Conservation (phyloP, 2,329 filamentous ascomycete species). For the Parafenestella ontariensis region DNA sequence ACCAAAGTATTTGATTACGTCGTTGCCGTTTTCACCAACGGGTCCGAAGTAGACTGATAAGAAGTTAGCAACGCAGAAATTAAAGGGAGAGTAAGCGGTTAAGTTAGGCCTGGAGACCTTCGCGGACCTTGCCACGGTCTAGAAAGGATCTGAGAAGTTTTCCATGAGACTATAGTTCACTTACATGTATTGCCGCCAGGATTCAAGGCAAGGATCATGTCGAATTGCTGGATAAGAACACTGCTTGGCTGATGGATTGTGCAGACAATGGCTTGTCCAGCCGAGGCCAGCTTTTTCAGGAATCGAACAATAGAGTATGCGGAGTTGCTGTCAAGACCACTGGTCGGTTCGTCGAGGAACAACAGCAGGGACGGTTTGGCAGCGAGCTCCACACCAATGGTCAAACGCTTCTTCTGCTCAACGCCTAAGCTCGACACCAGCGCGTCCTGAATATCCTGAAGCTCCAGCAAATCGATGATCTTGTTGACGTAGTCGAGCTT, state of each 20-base stretch:
- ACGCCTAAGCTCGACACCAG: conserved; percentile 70
- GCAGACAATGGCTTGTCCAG: conserved; percentile 75
- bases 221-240: conserved; percentile 74
- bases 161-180: neutral
- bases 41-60: conserved; percentile 70
- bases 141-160: neutral
- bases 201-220: conserved; percentile 74
- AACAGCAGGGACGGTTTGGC: conserved; percentile 69
- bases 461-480: conserved; percentile 70
- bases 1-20: conserved; percentile 72
- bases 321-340: conserved; percentile 72
- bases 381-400: conserved; percentile 73
- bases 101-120: neutral
- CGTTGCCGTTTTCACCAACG: conserved; percentile 70
- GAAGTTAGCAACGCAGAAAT: neutral
- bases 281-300: conserved; percentile 69
- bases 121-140: neutral
- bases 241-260: conserved; percentile 77
- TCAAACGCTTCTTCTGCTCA: conserved; percentile 74
- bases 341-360: conserved; percentile 76
- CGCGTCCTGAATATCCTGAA: conserved; percentile 71
- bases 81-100: neutral
- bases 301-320: conserved; percentile 73
- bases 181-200: conserved; percentile 68
- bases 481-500: conserved; percentile 72